phyloP scores from a whole-genome alignment of 441 rosid genomes.

The Rhodomyrtus psidioides region DNA sequence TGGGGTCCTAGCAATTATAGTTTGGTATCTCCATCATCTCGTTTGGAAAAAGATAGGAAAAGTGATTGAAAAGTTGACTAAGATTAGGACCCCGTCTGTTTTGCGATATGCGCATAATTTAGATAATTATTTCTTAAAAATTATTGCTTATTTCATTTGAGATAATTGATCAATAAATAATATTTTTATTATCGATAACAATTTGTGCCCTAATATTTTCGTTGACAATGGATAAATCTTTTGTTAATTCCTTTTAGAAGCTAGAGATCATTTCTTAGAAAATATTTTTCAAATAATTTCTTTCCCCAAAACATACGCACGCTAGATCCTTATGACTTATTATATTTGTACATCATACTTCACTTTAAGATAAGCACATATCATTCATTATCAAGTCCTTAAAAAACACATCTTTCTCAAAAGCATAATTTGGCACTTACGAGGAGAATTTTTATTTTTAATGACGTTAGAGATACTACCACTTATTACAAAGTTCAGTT shows the following conservation, averaged over 20 bases:
- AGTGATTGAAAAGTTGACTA: neutral
- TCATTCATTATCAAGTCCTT: neutral
- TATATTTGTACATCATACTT: neutral
- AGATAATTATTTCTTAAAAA: too few relatives aligned
- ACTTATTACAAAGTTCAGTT: neutral
- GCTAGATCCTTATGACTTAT: neutral
- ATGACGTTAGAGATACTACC: neutral
- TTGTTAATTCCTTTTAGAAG: too few relatives aligned
- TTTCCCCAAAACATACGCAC: too few relatives aligned
- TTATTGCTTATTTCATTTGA: too few relatives aligned
- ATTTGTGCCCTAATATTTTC: too few relatives aligned
- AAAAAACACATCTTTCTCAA: neutral
- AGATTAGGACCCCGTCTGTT: too few relatives aligned
- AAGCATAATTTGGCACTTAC: neutral
- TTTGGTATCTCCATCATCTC: neutral
- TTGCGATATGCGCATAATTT: too few relatives aligned
- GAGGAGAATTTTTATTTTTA: neutral
- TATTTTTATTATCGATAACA: too few relatives aligned
- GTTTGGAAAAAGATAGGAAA: neutral
- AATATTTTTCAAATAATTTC: too few relatives aligned
- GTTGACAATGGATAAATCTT: too few relatives aligned
- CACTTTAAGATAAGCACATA: neutral
- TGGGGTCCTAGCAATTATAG: neutral
- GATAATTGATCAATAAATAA: too few relatives aligned
- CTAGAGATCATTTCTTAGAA: too few relatives aligned